Conservation (phyloP, 768 basidiomycete species). For the Rhizopogon rudus region DNA sequence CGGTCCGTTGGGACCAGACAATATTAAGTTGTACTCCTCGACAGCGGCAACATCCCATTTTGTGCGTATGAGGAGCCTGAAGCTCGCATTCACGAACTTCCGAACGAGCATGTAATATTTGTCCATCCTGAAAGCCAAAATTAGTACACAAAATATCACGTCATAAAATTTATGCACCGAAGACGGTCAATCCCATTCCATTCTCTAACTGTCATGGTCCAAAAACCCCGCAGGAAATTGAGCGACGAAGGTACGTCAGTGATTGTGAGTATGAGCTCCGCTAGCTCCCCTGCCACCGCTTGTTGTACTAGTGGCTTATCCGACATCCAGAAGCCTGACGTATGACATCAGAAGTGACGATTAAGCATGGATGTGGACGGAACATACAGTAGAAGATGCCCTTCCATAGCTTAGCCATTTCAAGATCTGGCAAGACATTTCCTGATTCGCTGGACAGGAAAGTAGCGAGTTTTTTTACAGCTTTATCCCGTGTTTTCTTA, state of each 20-base stretch:
- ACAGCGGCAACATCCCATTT: constrained; percentile 61
- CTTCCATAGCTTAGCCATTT: constrained; percentile 95
- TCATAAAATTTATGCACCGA: constrained; percentile 36
- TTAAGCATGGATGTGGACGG: neutral
- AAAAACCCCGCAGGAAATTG: constrained; percentile 83
- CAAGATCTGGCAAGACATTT: constrained; percentile 58
- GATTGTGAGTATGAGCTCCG: constrained; percentile 74
- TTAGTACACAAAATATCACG: constrained; percentile 2
- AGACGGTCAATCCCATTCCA: constrained; percentile 92
- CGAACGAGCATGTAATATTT: constrained; percentile 97
- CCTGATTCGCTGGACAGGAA: constrained; percentile 70
- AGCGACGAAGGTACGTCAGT: constrained; percentile 53
- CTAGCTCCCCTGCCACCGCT: constrained; percentile 79
- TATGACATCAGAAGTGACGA: constrained; percentile 1
- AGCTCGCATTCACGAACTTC: constrained; percentile 80
- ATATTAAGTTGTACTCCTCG: constrained; percentile 62
- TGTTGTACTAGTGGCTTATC: constrained; percentile 98
- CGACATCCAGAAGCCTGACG: constrained; percentile 97
- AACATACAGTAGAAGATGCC: constrained; percentile 91
- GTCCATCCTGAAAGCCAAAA: constrained; percentile 63
- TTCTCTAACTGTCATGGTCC: constrained; percentile 85
- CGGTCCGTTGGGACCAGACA: constrained; percentile 69
- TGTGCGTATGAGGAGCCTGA: constrained; percentile 67
- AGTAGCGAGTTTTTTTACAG: constrained; percentile 68
- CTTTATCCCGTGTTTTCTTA: constrained; percentile 89